These are phyloP conservation scores for Plasmodium blacklocki DNA, from an alignment of 169 alveolate genomes.

Conservation along the genomic window DNA sequence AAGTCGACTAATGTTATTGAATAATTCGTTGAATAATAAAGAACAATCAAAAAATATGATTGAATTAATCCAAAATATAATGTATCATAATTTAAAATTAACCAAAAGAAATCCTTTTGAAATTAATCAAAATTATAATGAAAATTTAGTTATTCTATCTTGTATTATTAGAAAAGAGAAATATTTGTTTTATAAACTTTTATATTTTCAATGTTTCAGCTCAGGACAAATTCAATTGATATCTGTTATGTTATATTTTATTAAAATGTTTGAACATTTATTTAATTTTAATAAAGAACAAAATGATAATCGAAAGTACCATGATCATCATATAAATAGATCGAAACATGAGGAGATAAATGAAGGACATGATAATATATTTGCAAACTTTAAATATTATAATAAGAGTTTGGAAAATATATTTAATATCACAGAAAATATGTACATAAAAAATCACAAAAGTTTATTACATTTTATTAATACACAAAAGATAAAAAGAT, in stretches of 20 bases:
- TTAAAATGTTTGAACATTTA: constrained; percentile 32
- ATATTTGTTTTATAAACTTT: constrained; percentile 43
- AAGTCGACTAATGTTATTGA: neutral
- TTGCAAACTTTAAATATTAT: constrained; percentile 44
- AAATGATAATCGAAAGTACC: constrained; percentile 1
- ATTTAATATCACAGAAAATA: constrained; percentile 2
- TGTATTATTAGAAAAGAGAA: constrained; percentile 39
- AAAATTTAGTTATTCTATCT: constrained; percentile 26
- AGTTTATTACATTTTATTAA: constrained; percentile 24
- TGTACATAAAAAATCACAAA: constrained; percentile 18
- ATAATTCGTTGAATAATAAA: neutral
- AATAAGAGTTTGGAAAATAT: constrained; percentile 20
- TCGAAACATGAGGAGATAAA: no score
- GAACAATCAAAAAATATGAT: neutral
- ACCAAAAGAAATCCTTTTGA: neutral
- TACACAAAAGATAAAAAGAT: constrained; percentile 9
- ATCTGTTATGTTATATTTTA: constrained; percentile 32
- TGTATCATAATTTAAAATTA: neutral
- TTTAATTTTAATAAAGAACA: neutral
- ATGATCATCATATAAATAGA: neutral
- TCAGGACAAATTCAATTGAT: constrained; percentile 74
- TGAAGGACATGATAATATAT: neutral
- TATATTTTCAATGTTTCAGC: constrained; percentile 73
- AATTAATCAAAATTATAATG: constrained; percentile 5
- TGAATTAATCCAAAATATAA: constrained; percentile 6